Conservation (phyloP, 2,329 filamentous ascomycete genomes). For the Aspergillus oerlinghausenensis region DNA sequence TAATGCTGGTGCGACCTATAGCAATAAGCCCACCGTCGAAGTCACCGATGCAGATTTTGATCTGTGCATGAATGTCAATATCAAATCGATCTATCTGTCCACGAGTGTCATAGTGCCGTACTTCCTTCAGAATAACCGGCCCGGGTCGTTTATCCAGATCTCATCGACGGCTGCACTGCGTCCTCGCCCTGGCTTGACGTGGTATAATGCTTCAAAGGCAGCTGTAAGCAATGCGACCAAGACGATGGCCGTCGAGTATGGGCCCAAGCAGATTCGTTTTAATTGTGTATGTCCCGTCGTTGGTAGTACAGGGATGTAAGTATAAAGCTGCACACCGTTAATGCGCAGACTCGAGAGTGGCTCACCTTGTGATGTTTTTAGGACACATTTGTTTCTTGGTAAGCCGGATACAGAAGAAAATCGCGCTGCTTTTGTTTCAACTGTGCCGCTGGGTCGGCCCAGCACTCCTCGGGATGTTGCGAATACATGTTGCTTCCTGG, state of each 20-base stretch:
- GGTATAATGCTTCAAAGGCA: slow-evolving; percentile 41
- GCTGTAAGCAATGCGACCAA: slow-evolving; percentile 34
- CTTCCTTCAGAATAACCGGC: slow-evolving; percentile 28
- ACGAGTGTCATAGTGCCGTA: slow-evolving; percentile 31
- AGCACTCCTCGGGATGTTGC: slow-evolving; percentile 54
- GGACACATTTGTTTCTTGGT: slow-evolving; percentile 55
- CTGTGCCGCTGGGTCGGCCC: slow-evolving; percentile 33
- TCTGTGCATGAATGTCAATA: slow-evolving; percentile 37
- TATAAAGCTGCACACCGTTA: not conserved
- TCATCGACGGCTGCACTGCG: slow-evolving; percentile 36
- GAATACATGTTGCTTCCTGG: slow-evolving; percentile 62
- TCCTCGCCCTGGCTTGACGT: slow-evolving; percentile 36
- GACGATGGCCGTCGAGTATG: slow-evolving; percentile 23
- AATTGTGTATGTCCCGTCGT: slow-evolving; percentile 24
- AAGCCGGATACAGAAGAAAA: slow-evolving; percentile 37
- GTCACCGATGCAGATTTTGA: slow-evolving; percentile 40
- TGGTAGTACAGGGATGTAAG: slow-evolving; percentile 20
- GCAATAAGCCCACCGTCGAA: slow-evolving; percentile 33
- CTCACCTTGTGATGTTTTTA: slow-evolving; percentile 40
- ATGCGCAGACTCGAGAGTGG: slow-evolving; percentile 46
- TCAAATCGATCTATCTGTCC: slow-evolving; percentile 36
- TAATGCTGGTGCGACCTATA: slow-evolving; percentile 39
- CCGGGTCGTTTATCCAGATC: slow-evolving; percentile 39
- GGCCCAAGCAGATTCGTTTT: slow-evolving; percentile 19
- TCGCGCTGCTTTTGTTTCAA: slow-evolving; percentile 32